Base-by-base conservation (phyloP, 1,139 yeast genomes). In the Meyerozyma guilliermondii region DNA sequence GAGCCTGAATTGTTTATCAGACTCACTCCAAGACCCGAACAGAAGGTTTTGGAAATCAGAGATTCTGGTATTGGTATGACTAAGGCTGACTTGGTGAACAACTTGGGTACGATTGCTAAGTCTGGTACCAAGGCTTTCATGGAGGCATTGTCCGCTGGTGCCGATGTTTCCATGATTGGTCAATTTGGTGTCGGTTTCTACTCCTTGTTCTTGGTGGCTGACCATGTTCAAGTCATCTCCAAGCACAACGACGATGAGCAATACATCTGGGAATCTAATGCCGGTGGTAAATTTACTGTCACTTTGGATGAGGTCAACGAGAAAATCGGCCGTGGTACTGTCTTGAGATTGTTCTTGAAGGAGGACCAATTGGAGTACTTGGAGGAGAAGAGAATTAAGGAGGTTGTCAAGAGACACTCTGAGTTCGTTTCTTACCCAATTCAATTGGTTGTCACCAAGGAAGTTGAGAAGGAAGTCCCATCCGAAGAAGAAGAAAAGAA, bases 131-230 rank as follows among this genome's bases (percentile, higher is more conserved):
- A 94, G 79, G 87, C 95, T 56, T 94, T 94, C 71, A 92, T 94
- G 98, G 98, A 94, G 76, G 98, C 98, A 55, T 81, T 92, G 57
- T 84, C 96, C 55, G 97, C 97, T 55, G 99, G 99, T 76, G 98
- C 98, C 53, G 99, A 94, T 71, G 97, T 94, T 54, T 89, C 98
- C 54, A 94, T 94, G 98, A 94, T 94, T 76, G 99, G 99, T 81
- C 98, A 94, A 77, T 94, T 94, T 78, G 99, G 99, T 88, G 98
- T 94, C 60, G 99, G 99, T 82, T 94, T 94, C 92, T 94, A 94
- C 86, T 92, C 99, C 46, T 80, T 92, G 59, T 94, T 94, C 87
- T 83, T 94, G 78, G 98, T 94, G 65, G 98, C 98, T 63, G 99
- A 94, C 77, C 89, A 83, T 62, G 98, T 94, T 53, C 97, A 92